phyloP scores from a whole-genome alignment of 2,329 filamentous ascomycete species.

The Chaetomium sp. region DNA sequence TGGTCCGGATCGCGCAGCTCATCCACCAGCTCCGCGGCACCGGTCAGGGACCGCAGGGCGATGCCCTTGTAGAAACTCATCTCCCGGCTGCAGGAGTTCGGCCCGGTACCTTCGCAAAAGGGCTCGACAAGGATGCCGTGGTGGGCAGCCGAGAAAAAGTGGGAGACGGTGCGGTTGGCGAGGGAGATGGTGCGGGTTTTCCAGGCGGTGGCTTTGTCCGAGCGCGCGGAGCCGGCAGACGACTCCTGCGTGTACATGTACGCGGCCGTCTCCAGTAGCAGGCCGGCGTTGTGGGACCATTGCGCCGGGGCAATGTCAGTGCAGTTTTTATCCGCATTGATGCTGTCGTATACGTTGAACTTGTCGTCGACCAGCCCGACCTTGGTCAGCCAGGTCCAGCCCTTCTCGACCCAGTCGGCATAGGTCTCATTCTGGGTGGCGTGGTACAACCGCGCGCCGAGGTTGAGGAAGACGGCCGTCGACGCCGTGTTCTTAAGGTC shows the following conservation, averaged over 20 bases:
- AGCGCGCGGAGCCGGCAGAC: neutral
- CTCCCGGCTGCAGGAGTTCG: slow-evolving; percentile 57
- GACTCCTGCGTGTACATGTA: slow-evolving; percentile 56
- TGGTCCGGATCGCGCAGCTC: slow-evolving; percentile 36
- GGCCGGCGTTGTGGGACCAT: slow-evolving; percentile 60
- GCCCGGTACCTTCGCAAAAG: slow-evolving; percentile 51
- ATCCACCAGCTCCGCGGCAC: slow-evolving; percentile 55
- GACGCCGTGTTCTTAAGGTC: slow-evolving; percentile 58
- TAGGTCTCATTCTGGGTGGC: slow-evolving; percentile 65
- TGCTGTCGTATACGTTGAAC: slow-evolving; percentile 57
- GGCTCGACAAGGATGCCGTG: slow-evolving; percentile 58
- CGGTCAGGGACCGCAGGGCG: slow-evolving; percentile 57
- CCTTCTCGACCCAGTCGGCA: slow-evolving; percentile 51
- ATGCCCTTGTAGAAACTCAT: slow-evolving; percentile 68
- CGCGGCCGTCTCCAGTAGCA: slow-evolving; percentile 56
- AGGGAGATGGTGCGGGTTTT: slow-evolving; percentile 48
- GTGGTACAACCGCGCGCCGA: slow-evolving; percentile 61
- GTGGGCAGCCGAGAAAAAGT: slow-evolving; percentile 44
- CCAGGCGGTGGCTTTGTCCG: slow-evolving; percentile 44
- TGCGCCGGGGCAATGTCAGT: too few relatives aligned
- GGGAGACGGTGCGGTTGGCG: slow-evolving; percentile 39
- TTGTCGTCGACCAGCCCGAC: slow-evolving; percentile 54
- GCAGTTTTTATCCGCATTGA: too few relatives aligned
- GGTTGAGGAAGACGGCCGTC: slow-evolving; percentile 50
- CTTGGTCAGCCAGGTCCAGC: slow-evolving; percentile 54